Base-by-base conservation (phyloP, 2,329 filamentous ascomycete species). In the Colletotrichum limetticola region DNA sequence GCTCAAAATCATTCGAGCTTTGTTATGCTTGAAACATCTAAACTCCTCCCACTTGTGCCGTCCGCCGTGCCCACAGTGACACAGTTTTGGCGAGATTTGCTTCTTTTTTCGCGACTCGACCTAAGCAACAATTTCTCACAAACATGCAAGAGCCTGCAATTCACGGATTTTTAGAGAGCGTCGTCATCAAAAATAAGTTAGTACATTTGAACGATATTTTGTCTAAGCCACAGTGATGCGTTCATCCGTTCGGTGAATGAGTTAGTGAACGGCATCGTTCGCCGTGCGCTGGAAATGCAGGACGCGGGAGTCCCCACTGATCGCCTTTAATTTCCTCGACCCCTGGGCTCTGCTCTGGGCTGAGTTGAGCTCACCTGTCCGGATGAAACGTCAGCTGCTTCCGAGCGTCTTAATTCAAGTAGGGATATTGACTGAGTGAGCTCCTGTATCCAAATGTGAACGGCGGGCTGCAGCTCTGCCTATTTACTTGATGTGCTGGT, bases 261-360 rank as follows among this genome's bases (percentile, higher is more conserved):
- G 42, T 19, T 7, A 46, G 16, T 49, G 42, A 14, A 14, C 19
- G 42, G 37, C 30, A 24, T 16, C 49, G 35, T 19, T 24, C 55
- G n/a, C 37, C 32, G 46, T 26, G 55, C 28, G 32, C 19, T 24
- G 35, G 28, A 42, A 37, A 63, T 63, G 60, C 35, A 72, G 53
- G 65, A 46, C n/a, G 66, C 59, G 53, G 69, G 69, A 69, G 14
- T 46, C 66, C 66, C 69, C 69, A 64, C 69, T 72, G 69, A 72
- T 72, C 69, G 66, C 69, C 69, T 69, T 69, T 64, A 72, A 72
- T 72, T 59, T 69, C 69, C 66, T 24, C 35, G 8, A n/a, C 32
- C 69, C 69, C 66, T 58, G 58, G 42, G 28, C 37, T 28, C 24
- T 35, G 42, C 35, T 28, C 42, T 60, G 46, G 42, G 49, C 26